Evolutionary conservation across 192 early-diverging fungal genomes (phyloP).

Genomic region (Umbelopsis ramanniana): DNA sequence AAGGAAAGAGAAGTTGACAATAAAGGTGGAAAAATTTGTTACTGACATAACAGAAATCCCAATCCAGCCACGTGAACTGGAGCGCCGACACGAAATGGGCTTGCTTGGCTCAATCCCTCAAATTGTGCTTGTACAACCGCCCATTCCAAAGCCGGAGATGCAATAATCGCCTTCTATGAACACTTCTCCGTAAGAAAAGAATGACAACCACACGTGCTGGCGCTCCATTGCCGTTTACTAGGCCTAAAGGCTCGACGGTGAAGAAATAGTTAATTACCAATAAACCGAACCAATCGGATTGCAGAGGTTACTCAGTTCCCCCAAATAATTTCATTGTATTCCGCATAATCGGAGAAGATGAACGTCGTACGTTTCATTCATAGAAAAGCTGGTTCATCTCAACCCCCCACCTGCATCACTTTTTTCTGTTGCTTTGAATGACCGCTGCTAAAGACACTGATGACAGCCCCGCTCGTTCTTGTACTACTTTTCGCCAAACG

Average conservation of each 20-base stretch:
- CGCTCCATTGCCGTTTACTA: no score
- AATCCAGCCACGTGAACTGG: not conserved
- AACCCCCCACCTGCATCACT: no score
- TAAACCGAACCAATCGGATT: conserved; percentile 1
- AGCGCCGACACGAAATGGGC: not conserved
- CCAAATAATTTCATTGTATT: not conserved
- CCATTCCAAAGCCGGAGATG: not conserved
- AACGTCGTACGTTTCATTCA: not conserved
- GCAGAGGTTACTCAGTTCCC: not conserved
- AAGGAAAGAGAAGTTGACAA: not conserved
- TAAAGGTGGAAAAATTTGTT: not conserved
- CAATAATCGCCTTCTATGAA: not conserved
- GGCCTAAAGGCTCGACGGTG: not conserved
- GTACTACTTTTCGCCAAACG: no score
- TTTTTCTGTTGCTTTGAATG: no score
- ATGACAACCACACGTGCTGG: no score
- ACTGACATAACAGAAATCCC: no score
- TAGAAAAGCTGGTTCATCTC: not conserved
- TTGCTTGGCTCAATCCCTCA: no score
- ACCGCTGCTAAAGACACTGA: no score
- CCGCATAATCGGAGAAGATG: not conserved
- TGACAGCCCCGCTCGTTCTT: no score
- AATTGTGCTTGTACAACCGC: not conserved
- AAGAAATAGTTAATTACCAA: not conserved
- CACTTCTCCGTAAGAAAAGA: not conserved